Evolutionary conservation across 352 stramenopile genomes (phyloP).

Genomic region (Blastocystis hominis): DNA sequence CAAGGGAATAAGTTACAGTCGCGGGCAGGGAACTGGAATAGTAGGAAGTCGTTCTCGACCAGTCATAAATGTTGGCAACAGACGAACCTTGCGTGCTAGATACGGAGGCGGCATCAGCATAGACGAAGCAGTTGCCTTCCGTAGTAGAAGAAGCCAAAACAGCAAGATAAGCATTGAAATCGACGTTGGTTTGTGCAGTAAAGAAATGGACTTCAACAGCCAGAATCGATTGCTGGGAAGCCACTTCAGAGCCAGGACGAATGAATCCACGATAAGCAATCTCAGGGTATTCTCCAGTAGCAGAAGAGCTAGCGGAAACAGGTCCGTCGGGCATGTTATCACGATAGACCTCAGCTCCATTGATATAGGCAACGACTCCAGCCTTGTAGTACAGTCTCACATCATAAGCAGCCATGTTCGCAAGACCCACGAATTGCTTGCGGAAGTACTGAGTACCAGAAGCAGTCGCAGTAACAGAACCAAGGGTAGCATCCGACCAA

Average conservation of each 20-base stretch:
- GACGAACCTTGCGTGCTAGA: neutral
- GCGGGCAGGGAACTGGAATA: neutral
- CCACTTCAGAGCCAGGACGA: neutral
- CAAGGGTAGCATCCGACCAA: neutral
- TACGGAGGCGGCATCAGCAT: neutral
- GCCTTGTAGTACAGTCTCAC: neutral
- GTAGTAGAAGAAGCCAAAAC: neutral
- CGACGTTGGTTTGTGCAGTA: neutral
- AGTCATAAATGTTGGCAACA: neutral
- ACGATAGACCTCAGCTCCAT: conserved; percentile 23
- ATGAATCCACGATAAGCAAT: neutral
- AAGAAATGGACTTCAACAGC: conserved; percentile 30
- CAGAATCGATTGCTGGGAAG: neutral
- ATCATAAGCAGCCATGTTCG: conserved; percentile 19
- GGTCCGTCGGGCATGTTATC: conserved; percentile 10
- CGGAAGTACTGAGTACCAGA: conserved; percentile 48
- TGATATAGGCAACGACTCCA: conserved; percentile 37
- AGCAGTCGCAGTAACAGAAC: neutral
- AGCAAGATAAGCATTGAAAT: neutral
- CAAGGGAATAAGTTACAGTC: neutral
- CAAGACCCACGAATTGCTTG: neutral
- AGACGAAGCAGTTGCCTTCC: neutral
- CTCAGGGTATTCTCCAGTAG: neutral
- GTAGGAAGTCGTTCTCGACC: neutral
- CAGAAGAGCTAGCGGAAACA: neutral